A percentile compares a stretch with the other conserved stretches of the same genome.
Evolutionary conservation across 768 basidiomycete genomes (phyloP).

Genomic region (Rossbeevera mucosa): DNA sequence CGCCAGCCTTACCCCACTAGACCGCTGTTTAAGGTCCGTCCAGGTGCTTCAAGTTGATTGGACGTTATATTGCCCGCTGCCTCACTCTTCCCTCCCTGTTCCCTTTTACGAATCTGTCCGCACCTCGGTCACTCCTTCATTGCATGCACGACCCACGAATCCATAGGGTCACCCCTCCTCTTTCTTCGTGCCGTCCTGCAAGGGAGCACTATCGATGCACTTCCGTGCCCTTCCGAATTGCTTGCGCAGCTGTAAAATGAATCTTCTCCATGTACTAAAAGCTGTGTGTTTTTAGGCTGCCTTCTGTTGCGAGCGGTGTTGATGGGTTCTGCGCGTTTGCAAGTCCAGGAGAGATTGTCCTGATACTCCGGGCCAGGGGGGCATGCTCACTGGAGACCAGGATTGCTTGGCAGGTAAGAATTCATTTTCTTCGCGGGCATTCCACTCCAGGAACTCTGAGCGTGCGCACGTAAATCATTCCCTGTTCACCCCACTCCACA

Average conservation of each 20-base stretch:
- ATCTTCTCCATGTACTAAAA: slow-evolving; percentile 16
- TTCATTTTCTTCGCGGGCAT: not conserved
- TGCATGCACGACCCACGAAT: slow-evolving; percentile 3
- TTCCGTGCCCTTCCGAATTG: slow-evolving; percentile 9
- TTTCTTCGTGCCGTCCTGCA: slow-evolving; percentile 5
- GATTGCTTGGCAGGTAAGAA: not conserved
- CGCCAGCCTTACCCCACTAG: slow-evolving; percentile 6
- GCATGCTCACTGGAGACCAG: not conserved
- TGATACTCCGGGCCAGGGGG: not conserved
- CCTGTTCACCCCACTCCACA: not conserved
- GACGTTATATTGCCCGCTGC: slow-evolving; percentile 16
- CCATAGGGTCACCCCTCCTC: slow-evolving; percentile 9
- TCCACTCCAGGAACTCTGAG: not conserved
- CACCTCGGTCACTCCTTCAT: slow-evolving; percentile 6
- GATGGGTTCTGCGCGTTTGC: not conserved
- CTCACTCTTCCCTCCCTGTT: slow-evolving; percentile 17
- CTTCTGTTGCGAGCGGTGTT: not conserved
- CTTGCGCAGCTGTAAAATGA: slow-evolving; percentile 24
- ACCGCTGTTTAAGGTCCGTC: slow-evolving; percentile 26
- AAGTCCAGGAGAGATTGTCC: not conserved
- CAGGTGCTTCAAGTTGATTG: slow-evolving; percentile 14
- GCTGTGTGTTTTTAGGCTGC: slow-evolving; percentile 13
- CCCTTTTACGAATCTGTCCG: slow-evolving; percentile 14
- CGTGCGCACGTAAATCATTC: slow-evolving; percentile 3
- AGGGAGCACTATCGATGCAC: slow-evolving; percentile 1